Evolutionary conservation across 1,284 basidiomycete genomes (phyloP).

Genomic region (Trichosporon coremiiforme): DNA sequence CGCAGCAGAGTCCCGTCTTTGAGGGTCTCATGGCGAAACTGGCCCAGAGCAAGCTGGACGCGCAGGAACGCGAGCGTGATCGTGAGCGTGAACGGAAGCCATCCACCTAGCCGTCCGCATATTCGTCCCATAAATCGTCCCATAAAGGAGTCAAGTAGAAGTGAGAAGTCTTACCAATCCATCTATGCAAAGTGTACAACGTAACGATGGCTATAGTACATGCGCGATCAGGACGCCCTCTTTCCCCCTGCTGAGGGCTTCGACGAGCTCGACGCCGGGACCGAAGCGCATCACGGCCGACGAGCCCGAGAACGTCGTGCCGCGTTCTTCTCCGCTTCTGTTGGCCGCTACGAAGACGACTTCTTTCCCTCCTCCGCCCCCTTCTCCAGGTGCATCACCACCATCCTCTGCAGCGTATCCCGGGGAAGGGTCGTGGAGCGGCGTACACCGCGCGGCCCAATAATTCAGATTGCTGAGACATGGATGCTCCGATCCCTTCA

Average conservation of each 20-base stretch:
- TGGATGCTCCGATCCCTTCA: conserved; percentile 41
- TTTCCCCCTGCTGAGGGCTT: conserved; percentile 51
- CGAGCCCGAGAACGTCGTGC: conserved; percentile 57
- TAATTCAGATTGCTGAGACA: conserved; percentile 55
- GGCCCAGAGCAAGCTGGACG: conserved; percentile 20
- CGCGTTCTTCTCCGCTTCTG: conserved; percentile 55
- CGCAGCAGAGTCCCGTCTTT: conserved; percentile 18
- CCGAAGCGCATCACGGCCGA: conserved; percentile 56
- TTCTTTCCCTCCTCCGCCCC: conserved; percentile 35
- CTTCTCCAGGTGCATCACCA: background rate
- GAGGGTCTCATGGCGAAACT: conserved; percentile 29
- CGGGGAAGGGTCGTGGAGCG: conserved; percentile 32
- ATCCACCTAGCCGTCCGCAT: too few relatives aligned
- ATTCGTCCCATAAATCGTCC: too few relatives aligned
- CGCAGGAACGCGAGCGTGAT: background rate
- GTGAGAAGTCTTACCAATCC: too few relatives aligned
- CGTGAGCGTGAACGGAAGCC: too few relatives aligned
- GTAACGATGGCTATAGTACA: background rate
- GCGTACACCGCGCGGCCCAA: conserved; percentile 54
- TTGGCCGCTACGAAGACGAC: conserved; percentile 58
- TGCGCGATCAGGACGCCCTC: conserved; percentile 50
- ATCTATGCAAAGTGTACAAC: background rate
- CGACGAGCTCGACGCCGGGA: conserved; percentile 53
- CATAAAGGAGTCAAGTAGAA: too few relatives aligned
- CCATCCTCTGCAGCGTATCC: background rate